These are phyloP conservation scores for Medicago ruthenica DNA, from an alignment of 306 rosid species.

Conservation along the genomic window DNA sequence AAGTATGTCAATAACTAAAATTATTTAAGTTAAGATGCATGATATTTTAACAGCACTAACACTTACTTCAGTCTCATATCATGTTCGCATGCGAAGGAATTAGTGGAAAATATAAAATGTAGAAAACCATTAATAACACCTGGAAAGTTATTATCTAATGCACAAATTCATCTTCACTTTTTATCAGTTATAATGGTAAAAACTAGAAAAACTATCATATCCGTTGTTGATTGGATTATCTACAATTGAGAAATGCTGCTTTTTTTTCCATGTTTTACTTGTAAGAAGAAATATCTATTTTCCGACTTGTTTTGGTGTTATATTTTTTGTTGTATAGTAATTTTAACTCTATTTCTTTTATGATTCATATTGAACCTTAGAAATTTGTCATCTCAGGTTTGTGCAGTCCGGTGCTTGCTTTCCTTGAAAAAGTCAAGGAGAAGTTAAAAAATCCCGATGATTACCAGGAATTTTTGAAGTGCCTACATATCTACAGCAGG, in stretches of 20 bases:
- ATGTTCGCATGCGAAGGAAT: conserved; percentile 4
- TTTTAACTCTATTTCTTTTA: conserved; percentile 17
- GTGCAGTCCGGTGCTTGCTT: conserved; percentile 78
- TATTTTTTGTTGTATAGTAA: conserved; percentile 26
- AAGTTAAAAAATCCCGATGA: conserved; percentile 72
- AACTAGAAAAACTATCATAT: background rate
- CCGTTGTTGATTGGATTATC: conserved; percentile 32
- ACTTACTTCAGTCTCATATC: conserved; percentile 2
- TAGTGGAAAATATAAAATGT: conserved; percentile 13
- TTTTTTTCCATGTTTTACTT: conserved; percentile 29
- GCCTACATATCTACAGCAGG: conserved; percentile 94
- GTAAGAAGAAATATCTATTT: conserved; percentile 9
- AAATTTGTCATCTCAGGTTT: conserved; percentile 58
- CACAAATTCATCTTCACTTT: conserved; percentile 14
- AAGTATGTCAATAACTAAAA: conserved; percentile 47
- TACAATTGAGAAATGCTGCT: conserved; percentile 3
- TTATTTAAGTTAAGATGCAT: conserved; percentile 4
- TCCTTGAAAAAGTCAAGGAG: conserved; percentile 91
- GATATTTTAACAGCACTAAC: conserved; percentile 23
- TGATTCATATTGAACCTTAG: conserved; percentile 18
- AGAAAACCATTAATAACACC: background rate
- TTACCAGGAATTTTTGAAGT: conserved; percentile 97
- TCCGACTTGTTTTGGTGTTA: conserved; percentile 12
- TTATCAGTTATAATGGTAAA: conserved; percentile 1
- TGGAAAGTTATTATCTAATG: conserved; percentile 27